A percentile compares a stretch with the other conserved stretches of the same genome.
These are phyloP conservation scores for Choricystis sp. DNA, from an alignment of 139 green algal genomes.

Conservation along the genomic window DNA sequence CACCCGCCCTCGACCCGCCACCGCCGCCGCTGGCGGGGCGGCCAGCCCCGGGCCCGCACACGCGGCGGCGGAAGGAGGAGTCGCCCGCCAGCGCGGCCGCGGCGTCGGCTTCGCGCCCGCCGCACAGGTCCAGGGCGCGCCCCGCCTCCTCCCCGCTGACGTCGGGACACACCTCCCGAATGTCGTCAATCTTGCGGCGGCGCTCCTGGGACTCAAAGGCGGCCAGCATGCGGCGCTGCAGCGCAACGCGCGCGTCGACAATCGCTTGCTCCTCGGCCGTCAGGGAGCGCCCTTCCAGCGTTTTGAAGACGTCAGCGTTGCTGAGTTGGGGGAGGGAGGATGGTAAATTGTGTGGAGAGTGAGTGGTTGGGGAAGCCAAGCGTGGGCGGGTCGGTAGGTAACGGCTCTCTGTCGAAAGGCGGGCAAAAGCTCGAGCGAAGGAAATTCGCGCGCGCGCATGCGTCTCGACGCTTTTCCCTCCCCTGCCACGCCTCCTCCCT, in stretches of 20 bases:
- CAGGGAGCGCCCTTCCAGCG: constrained; percentile 50
- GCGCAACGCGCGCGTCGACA: constrained; percentile 44
- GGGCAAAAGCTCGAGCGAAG: too few relatives aligned
- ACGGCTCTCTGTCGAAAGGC: too few relatives aligned
- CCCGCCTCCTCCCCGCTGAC: constrained; percentile 33
- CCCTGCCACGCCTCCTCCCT: too few relatives aligned
- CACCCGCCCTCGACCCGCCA: not conserved
- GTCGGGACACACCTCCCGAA: constrained; percentile 41
- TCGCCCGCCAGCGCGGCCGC: constrained; percentile 32
- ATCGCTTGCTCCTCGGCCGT: constrained; percentile 55
- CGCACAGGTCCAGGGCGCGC: constrained; percentile 40
- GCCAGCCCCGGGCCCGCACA: constrained; percentile 5
- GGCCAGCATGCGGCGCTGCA: constrained; percentile 51
- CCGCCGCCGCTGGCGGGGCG: not conserved
- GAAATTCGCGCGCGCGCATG: not conserved
- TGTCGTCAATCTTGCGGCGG: constrained; percentile 44
- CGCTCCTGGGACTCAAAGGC: constrained; percentile 50
- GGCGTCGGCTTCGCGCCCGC: constrained; percentile 50
- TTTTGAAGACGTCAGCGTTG: constrained; percentile 58
- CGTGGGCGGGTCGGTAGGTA: too few relatives aligned
- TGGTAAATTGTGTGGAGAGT: not conserved
- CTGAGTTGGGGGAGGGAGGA: constrained; percentile 15
- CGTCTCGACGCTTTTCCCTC: too few relatives aligned
- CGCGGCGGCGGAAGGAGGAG: constrained; percentile 21
- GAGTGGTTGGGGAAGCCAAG: too few relatives aligned